Base-by-base conservation (phyloP, 495 filamentous ascomycete genomes). In the Hapsidospora chrysogenum region DNA sequence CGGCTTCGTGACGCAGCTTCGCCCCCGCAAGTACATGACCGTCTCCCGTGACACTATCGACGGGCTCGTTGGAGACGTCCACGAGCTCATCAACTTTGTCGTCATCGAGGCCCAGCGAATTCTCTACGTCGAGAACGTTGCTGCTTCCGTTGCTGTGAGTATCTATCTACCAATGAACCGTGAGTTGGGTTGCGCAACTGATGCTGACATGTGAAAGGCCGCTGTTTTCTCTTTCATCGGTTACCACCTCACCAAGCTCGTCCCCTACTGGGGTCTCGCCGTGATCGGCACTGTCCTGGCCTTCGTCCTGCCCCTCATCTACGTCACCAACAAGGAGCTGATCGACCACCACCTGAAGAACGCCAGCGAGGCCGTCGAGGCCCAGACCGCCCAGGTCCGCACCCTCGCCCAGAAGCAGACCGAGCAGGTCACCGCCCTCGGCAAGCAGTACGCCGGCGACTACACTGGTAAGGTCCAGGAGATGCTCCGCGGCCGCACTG, bases 81-180 rank as follows among this genome's bases (percentile, higher is more conserved):
- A 87, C 52, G 85, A 95, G 57, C 65, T 99, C 32, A 60, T 86
- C 58, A 94, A 99, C 69, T 99, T 99, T 62, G 85, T 95, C 60
- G 68, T 94, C 43, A 85, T 99, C 43, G 89, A 99, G 61, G 76
- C 82, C 53, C 89, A 99, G 70, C 76, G 92, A 40, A 72, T 99
- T 47, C 45, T 96, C 36, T 99, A 92, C 45, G 89, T 77, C 34
- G 89, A 99, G 74, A 96, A 96, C 49, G 64, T 92, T 33, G 63
- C 71, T 37, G 76, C 73, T 43, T 92, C 89, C 2, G 54, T 73
- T 57, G 74, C 72, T 41, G 86, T 95, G 74, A 59, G 84, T 66
- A 22, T 29, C 33, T 36, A 29, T 42, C 31, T 33, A 29, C 19
- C 38, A 21, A 32, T 18, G 35, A 22, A 34, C 29, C 16, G 29